Evolutionary conservation across 116 monocot species (phyloP), one percentile per base, ranked within the genome.

Genomic region (Dioscorea cayenensis): DNA sequence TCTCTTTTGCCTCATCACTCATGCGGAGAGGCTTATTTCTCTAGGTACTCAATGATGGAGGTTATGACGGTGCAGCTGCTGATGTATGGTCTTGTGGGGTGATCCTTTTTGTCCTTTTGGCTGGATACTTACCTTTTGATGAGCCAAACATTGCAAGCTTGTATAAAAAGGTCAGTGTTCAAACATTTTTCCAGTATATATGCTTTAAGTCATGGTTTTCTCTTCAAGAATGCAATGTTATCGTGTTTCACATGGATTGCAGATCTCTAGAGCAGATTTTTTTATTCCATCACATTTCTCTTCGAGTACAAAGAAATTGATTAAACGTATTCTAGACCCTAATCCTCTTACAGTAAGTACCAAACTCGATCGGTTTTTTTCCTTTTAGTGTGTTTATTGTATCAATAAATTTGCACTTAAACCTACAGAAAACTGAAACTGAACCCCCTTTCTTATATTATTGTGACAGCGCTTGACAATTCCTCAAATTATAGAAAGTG

Each of bases 21-120:
- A 70, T 70, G 28, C 32, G 36, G 14, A 51, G 43, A 22, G 62
- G 28, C 69, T 66, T 28, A 37, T 73, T 74, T 43, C 29, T 66
- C 70, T 50, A 95, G 95, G 95, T 95, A 23, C 82, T 95, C 49
- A 80, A 68, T 79, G 84, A 86, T 73, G 89, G 89, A 90, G 94
- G 94, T 62, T 94, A 94, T 72, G 90, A 90, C 75, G 94, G 94
- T 55, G 69, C 66, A 71, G 78, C 81, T 76, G 85, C 94, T 51
- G 94, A 94, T 61, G 60, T 94, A 67, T 94, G 94, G 94, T 94
- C 94, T 60, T 94, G 94, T 75, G 94, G 94, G 74, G 86, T 94
- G 25, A 94, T 94, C 73, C 81, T 94, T 38, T 94, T 90, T 86
- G 94, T 94, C 72, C 88, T 94, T 14, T 82, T 94, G 86, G 90